These are phyloP conservation scores for Tuber melanosporum DNA, from an alignment of 495 filamentous ascomycete species.

Conservation along the genomic window DNA sequence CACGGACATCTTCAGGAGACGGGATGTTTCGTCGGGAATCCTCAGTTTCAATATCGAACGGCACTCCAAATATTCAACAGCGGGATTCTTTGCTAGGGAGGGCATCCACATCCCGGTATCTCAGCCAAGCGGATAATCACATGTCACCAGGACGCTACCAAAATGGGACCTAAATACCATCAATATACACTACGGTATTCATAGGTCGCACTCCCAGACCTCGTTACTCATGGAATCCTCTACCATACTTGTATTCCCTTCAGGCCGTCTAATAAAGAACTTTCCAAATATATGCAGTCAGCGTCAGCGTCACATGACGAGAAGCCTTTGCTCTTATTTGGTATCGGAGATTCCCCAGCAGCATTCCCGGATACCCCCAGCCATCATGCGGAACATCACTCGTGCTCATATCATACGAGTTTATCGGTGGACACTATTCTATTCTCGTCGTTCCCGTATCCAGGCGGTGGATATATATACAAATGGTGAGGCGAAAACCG, in stretches of 20 bases:
- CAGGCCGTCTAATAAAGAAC: conserved; percentile 64
- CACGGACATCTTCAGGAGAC: conserved; percentile 9
- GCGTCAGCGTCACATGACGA: conserved; percentile 70
- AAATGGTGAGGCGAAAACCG: conserved; percentile 63
- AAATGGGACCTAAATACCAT: conserved; percentile 49
- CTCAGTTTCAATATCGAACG: conserved; percentile 19
- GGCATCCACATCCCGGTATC: conserved; percentile 13
- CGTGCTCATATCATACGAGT: conserved; percentile 64
- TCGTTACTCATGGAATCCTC: conserved; percentile 58
- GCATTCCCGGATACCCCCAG: conserved; percentile 40
- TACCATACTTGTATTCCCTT: conserved; percentile 61
- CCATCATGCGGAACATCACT: conserved; percentile 59
- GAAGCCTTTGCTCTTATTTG: conserved; percentile 64
- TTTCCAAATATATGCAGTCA: conserved; percentile 71
- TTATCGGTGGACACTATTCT: conserved; percentile 63
- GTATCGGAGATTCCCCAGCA: conserved; percentile 51
- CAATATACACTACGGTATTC: conserved; percentile 59
- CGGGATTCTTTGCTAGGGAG: conserved; percentile 14
- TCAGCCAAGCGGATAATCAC: conserved; percentile 14
- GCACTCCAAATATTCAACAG: conserved; percentile 21
- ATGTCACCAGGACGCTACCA: conserved; percentile 40
- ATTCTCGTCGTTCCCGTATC: conserved; percentile 67
- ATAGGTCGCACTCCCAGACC: conserved; percentile 58
- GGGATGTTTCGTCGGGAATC: conserved; percentile 27
- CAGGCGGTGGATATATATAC: conserved; percentile 66